Evolutionary conservation across 352 stramenopile species (phyloP).

Genomic region (Pythium utonaiense): DNA sequence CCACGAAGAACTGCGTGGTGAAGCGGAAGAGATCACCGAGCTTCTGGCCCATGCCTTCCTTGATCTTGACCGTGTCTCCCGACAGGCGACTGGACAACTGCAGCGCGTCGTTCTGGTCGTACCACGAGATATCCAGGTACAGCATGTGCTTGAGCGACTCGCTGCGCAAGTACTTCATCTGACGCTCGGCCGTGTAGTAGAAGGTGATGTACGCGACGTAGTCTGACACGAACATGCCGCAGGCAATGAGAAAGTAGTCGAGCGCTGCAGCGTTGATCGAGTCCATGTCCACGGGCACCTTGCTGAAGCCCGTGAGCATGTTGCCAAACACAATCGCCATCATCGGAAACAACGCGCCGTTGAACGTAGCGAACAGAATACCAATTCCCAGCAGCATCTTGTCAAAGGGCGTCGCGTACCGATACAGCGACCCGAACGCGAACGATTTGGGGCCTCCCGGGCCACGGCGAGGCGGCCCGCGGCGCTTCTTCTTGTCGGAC

Average conservation of each 20-base stretch:
- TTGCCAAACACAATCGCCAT: constrained; percentile 48
- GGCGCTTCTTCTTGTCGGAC: background rate
- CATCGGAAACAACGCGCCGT: constrained; percentile 33
- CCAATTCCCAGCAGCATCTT: constrained; percentile 24
- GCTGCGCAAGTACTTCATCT: constrained; percentile 27
- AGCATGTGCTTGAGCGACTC: constrained; percentile 27
- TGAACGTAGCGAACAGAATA: constrained; percentile 18
- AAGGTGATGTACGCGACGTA: constrained; percentile 32
- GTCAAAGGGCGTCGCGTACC: constrained; percentile 31
- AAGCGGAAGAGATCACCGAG: constrained; percentile 20
- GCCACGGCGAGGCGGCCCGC: background rate
- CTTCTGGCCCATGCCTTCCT: constrained; percentile 9
- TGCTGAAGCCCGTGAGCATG: constrained; percentile 26
- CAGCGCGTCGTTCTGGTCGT: constrained; percentile 23
- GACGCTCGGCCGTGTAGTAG: constrained; percentile 29
- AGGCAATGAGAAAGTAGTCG: constrained; percentile 31
- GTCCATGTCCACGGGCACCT: constrained; percentile 16
- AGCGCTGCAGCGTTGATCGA: constrained; percentile 26
- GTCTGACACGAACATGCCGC: constrained; percentile 31
- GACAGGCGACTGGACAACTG: constrained; percentile 23
- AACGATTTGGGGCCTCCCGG: constrained; percentile 13
- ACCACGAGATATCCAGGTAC: constrained; percentile 32
- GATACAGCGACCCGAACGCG: constrained; percentile 23
- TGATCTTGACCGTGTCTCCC: constrained; percentile 2
- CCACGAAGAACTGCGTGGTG: constrained; percentile 15